A percentile compares a stretch with the other conserved stretches of the same genome.
These are phyloP conservation scores for Cyclaneusma minus DNA, from an alignment of 2,329 filamentous ascomycete species.

Conservation along the genomic window DNA sequence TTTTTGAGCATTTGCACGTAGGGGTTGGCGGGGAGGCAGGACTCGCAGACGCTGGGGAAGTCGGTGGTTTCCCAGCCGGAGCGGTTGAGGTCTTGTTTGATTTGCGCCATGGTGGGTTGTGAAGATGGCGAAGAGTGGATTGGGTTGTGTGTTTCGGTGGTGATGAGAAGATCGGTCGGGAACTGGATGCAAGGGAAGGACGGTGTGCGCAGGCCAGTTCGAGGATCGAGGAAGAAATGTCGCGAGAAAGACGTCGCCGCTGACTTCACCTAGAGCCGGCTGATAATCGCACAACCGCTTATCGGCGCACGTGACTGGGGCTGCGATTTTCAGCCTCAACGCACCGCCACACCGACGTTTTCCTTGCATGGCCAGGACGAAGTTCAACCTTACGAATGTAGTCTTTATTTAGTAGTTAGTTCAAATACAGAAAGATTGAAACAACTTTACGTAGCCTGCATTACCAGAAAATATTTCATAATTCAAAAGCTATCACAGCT, in stretches of 20 bases:
- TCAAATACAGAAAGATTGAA: too few species aligned
- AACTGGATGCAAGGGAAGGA: too few species aligned
- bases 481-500: too few species aligned
- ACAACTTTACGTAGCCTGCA: too few species aligned
- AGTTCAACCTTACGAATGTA: too few species aligned
- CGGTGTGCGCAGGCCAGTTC: conserved; percentile 1
- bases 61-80: conserved; percentile 93
- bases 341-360: too few species aligned
- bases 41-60: conserved; percentile 79
- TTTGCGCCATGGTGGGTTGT: conserved; percentile 38
- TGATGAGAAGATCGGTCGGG: conserved; percentile 2
- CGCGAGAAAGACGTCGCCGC: conserved; percentile 2
- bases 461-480: too few species aligned
- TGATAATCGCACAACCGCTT: too few species aligned
- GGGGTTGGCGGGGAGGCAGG: conserved; percentile 87
- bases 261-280: conserved; percentile 1
- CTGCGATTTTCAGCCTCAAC: too few species aligned
- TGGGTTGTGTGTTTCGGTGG: conserved; percentile 1
- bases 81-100: conserved; percentile 89
- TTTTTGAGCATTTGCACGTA: conserved; percentile 99
- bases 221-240: neutral
- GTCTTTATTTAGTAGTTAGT: too few species aligned
- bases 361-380: too few species aligned
- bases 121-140: conserved; percentile 2
- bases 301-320: too few species aligned